These are phyloP conservation scores for Oidiodendron maius DNA, from an alignment of 495 filamentous ascomycete species.

Conservation along the genomic window DNA sequence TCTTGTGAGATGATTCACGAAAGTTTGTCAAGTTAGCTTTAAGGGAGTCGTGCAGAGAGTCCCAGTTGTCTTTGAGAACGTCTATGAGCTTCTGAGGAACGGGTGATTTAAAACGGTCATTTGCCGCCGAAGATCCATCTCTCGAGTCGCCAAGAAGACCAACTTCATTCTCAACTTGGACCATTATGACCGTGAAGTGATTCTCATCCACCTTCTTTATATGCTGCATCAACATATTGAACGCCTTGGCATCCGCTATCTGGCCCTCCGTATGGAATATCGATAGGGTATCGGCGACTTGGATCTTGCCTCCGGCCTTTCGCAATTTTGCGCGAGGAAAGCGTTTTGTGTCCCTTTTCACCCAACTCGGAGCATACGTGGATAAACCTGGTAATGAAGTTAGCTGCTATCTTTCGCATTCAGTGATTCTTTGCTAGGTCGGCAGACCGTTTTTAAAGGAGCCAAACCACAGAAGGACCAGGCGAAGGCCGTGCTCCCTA, in stretches of 20 bases:
- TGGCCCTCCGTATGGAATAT: constrained; percentile 31
- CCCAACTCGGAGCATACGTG: constrained; percentile 37
- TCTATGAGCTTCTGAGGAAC: constrained; percentile 32
- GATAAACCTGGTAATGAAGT: constrained; percentile 21
- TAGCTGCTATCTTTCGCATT: neutral
- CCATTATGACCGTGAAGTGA: constrained; percentile 41
- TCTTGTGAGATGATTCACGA: too few species aligned
- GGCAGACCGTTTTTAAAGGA: constrained; percentile 42
- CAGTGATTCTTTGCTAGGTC: too few species aligned
- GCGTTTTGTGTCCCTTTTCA: constrained; percentile 36
- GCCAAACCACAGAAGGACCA: constrained; percentile 47
- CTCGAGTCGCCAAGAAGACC: constrained; percentile 41
- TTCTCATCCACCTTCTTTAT: constrained; percentile 33
- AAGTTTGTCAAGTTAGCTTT: constrained; percentile 15
- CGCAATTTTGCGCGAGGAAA: constrained; percentile 34
- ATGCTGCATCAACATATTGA: constrained; percentile 31
- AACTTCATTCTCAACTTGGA: constrained; percentile 46
- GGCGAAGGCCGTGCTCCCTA: constrained; percentile 31
- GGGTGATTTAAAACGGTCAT: constrained; percentile 26
- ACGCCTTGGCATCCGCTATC: constrained; percentile 33
- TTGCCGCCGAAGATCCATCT: constrained; percentile 31
- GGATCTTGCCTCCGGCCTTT: constrained; percentile 24
- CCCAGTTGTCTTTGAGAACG: constrained; percentile 27
- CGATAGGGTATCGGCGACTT: constrained; percentile 29
- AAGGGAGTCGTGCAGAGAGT: constrained; percentile 29